A percentile compares a stretch with the other conserved stretches of the same genome.
Conservation (phyloP, 208 protist species). For the Leishmania guyanensis region DNA sequence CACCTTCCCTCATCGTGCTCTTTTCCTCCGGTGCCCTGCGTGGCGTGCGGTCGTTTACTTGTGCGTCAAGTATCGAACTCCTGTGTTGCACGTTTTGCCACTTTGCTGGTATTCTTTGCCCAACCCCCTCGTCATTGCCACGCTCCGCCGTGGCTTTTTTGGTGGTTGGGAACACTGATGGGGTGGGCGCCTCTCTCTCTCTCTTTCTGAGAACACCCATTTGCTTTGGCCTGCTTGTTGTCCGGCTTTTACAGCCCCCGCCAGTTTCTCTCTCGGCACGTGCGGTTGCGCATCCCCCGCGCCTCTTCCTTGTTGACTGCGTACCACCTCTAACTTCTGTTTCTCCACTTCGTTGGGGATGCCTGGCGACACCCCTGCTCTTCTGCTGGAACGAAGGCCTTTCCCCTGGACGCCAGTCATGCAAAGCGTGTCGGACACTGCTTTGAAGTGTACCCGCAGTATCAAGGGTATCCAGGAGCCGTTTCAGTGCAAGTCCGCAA, state of each 20-base stretch:
- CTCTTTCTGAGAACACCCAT: not conserved
- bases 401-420: not conserved
- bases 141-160: too few relatives aligned
- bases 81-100: not conserved
- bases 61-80: not conserved
- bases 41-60: not conserved
- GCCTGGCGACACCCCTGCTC: not conserved
- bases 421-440: not conserved
- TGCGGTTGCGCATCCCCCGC: not conserved
- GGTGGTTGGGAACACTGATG: too few relatives aligned
- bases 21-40: not conserved
- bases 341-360: not conserved
- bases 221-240: not conserved
- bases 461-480: not conserved
- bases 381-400: too few relatives aligned
- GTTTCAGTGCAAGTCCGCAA: not conserved
- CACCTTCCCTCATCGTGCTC: not conserved
- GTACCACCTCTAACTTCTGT: not conserved
- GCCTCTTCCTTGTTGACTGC: not conserved
- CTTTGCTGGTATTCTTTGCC: not conserved
- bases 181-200: not conserved
- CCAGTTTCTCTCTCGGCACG: not conserved
- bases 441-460: too few relatives aligned
- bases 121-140: not conserved
- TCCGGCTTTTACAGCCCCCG: too few relatives aligned